Evolutionary conservation across 108 stramenopile species (phyloP).

Genomic region (Aurantiochytrium sp.): DNA sequence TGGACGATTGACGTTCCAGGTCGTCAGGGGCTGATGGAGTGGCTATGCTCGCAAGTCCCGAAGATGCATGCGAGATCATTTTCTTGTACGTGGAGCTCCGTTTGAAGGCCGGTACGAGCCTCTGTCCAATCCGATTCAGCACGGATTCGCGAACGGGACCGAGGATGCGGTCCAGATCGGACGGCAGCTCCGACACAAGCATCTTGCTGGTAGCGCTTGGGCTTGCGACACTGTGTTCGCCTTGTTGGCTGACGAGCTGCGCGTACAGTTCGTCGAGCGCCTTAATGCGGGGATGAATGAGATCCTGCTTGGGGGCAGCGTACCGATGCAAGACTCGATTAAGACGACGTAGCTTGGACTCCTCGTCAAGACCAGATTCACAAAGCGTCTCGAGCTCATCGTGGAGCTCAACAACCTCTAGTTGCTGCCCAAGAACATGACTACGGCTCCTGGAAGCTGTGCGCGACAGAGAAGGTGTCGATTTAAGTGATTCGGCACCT

Average conservation of each 20-base stretch:
- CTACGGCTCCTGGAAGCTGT: neutral
- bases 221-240: too few species aligned
- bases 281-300: neutral
- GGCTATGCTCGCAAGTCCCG: neutral
- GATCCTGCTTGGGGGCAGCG: neutral
- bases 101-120: slow-evolving; percentile 1
- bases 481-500: neutral
- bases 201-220: too few species aligned
- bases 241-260: neutral
- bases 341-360: neutral
- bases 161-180: neutral
- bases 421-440: neutral
- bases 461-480: neutral
- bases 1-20: neutral
- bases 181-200: neutral
- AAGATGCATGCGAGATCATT: neutral
- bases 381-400: neutral
- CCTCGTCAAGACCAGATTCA: neutral
- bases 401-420: neutral
- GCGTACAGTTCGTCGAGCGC: neutral
- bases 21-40: neutral
- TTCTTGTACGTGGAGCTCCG: neutral
- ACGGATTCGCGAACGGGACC: neutral
- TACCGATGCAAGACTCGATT: neutral
- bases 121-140: neutral